These are phyloP conservation scores for Candida parachauliodes DNA, from an alignment of 805 yeast genomes.

Conservation along the genomic window DNA sequence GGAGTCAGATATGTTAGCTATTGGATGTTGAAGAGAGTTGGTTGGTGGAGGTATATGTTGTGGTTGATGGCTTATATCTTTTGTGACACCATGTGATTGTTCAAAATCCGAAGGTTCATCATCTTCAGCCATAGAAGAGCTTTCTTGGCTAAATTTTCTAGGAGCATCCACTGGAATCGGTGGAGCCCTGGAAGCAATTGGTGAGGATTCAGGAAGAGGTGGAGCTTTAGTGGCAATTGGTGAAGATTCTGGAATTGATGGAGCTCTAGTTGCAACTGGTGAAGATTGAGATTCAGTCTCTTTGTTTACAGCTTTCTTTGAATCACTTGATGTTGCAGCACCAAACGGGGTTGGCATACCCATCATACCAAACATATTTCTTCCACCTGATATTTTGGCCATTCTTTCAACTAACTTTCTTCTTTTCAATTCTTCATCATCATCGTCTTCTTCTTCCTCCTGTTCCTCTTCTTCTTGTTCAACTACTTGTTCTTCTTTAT, in stretches of 20 bases:
- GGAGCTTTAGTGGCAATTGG: conserved; percentile 10
- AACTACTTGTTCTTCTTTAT: conserved; percentile 10
- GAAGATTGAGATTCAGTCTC: conserved; percentile 10
- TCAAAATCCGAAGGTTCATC: conserved; percentile 16
- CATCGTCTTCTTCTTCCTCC: conserved; percentile 57
- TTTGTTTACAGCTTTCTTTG: conserved; percentile 10
- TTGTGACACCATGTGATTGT: conserved; percentile 6
- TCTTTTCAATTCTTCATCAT: conserved; percentile 72
- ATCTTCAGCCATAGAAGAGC: conserved; percentile 20
- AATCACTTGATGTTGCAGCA: conserved; percentile 9
- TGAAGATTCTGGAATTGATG: conserved; percentile 22
- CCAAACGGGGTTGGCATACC: conserved; percentile 47
- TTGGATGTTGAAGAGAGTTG: neutral
- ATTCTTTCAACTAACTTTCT: conserved; percentile 81
- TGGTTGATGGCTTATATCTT: conserved; percentile 1
- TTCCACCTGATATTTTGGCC: conserved; percentile 93
- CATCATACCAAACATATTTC: conserved; percentile 75
- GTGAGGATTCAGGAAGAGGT: conserved; percentile 5
- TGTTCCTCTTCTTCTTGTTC: conserved; percentile 41
- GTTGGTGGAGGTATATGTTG: neutral
- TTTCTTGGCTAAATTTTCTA: conserved; percentile 11
- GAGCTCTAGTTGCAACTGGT: conserved; percentile 10
- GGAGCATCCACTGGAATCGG: conserved; percentile 36
- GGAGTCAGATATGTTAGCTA: conserved; percentile 6
- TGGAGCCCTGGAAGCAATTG: conserved; percentile 19